Percentiles rank a stretch among this genome's conserved stretches.
phyloP scores from a whole-genome alignment of 306 rosid genomes.

The Castanea crenata region DNA sequence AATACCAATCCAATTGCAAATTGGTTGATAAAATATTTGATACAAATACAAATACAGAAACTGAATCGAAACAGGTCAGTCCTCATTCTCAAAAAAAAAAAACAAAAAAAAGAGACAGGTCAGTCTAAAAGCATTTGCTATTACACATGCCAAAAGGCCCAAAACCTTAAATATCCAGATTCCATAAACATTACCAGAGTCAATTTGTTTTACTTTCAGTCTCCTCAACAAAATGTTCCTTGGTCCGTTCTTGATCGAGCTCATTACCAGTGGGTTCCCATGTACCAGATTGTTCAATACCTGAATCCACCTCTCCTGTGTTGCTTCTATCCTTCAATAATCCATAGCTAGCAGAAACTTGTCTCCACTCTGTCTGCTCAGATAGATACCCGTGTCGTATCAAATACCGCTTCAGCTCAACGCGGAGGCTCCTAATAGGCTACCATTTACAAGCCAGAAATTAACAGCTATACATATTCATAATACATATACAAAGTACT shows the following conservation, averaged over 20 bases:
- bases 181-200: not conserved
- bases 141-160: no score
- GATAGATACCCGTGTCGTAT: constrained; percentile 21
- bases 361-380: constrained; percentile 19
- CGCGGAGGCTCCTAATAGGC: constrained; percentile 25
- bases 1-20: no score
- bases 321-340: not conserved
- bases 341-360: constrained; percentile 21
- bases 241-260: not conserved
- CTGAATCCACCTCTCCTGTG: not conserved
- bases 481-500: no score
- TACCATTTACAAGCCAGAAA: not conserved
- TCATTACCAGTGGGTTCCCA: not conserved
- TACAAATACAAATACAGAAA: no score
- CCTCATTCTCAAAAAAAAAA: no score
- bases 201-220: not conserved
- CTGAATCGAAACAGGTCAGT: no score
- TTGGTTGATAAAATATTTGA: no score
- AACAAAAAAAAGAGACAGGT: no score
- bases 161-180: no score
- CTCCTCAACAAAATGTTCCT: not conserved
- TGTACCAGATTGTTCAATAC: not conserved
- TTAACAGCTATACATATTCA: not conserved
- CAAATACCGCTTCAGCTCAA: constrained; percentile 28
- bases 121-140: not conserved